A percentile compares a stretch with the other conserved stretches of the same genome.
phyloP scores from a whole-genome alignment of 169 alveolate species.

The Besnoitia besnoiti region DNA sequence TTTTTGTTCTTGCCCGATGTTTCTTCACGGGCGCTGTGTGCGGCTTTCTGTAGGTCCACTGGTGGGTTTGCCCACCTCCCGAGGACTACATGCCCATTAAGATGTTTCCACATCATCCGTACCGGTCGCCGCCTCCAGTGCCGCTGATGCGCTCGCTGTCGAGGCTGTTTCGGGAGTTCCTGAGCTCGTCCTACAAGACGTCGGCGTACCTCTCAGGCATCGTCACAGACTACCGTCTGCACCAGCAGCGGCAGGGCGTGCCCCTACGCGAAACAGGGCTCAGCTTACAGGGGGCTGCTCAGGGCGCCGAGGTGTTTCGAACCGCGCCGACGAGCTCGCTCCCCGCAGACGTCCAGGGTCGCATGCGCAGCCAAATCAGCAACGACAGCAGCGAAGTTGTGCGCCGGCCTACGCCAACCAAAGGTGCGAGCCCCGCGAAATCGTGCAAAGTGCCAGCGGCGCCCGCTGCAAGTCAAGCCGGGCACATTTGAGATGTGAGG shows the following conservation, averaged over 20 bases:
- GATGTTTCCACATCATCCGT: constrained; percentile 20
- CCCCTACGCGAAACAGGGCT: background rate
- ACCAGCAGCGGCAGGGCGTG: background rate
- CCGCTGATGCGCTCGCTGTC: background rate
- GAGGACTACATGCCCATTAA: constrained; percentile 45
- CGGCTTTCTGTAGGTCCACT: background rate
- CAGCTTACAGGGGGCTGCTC: background rate
- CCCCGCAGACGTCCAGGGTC: background rate
- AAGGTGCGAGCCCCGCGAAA: too few relatives aligned
- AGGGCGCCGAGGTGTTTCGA: background rate
- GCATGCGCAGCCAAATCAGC: background rate
- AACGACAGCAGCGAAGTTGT: background rate
- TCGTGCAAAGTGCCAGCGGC: too few relatives aligned
- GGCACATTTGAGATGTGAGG: too few relatives aligned
- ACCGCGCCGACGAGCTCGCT: background rate
- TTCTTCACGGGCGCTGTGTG: constrained; percentile 2
- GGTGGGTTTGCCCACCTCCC: constrained; percentile 35
- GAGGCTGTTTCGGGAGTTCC: background rate
- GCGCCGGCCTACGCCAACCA: background rate
- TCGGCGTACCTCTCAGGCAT: background rate
- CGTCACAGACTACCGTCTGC: background rate
- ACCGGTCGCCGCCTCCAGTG: background rate
- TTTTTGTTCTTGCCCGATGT: too few relatives aligned
- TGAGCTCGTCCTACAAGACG: background rate
- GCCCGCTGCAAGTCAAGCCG: too few relatives aligned